Percentiles rank a stretch among this genome's conserved stretches.
Conservation (phyloP, 331 rosid species). For the Malus hybrid region DNA sequence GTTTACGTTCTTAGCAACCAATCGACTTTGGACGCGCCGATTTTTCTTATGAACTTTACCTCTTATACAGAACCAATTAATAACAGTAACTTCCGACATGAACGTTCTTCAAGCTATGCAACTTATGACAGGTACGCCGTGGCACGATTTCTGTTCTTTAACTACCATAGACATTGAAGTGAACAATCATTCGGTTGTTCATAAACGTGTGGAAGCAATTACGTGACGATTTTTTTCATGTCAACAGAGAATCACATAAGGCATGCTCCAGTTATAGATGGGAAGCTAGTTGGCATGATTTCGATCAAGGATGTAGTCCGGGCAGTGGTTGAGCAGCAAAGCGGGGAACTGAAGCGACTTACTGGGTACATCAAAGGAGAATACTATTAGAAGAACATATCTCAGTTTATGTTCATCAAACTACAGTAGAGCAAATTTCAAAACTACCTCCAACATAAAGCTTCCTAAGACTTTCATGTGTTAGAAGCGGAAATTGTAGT, state of each 20-base stretch:
- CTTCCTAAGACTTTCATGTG: background rate
- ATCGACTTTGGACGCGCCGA: background rate
- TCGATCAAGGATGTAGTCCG: slow-evolving; percentile 78
- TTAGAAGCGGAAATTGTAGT: too few species aligned
- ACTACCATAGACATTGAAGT: slow-evolving; percentile 2
- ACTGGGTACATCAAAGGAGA: slow-evolving; percentile 64
- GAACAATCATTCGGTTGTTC: background rate
- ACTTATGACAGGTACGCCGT: slow-evolving; percentile 68
- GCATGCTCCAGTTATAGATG: slow-evolving; percentile 86
- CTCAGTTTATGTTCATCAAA: background rate
- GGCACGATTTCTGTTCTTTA: background rate
- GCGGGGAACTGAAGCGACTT: slow-evolving; percentile 60
- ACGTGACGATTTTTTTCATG: background rate
- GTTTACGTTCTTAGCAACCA: background rate
- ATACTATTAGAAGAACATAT: slow-evolving; percentile 31
- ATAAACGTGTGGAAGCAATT: background rate
- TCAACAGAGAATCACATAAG: slow-evolving; percentile 54
- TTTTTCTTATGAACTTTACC: background rate
- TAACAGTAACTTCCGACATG: slow-evolving; percentile 72
- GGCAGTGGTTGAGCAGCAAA: slow-evolving; percentile 75
- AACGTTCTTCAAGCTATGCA: slow-evolving; percentile 86
- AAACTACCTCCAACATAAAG: background rate
- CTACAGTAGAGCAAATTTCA: background rate
- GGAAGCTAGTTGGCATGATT: slow-evolving; percentile 80
- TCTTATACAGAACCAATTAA: slow-evolving; percentile 15